Percentiles rank a stretch among this genome's conserved stretches.
Conservation (phyloP, 2,329 filamentous ascomycete genomes). For the Didymosphaeria variabile region DNA sequence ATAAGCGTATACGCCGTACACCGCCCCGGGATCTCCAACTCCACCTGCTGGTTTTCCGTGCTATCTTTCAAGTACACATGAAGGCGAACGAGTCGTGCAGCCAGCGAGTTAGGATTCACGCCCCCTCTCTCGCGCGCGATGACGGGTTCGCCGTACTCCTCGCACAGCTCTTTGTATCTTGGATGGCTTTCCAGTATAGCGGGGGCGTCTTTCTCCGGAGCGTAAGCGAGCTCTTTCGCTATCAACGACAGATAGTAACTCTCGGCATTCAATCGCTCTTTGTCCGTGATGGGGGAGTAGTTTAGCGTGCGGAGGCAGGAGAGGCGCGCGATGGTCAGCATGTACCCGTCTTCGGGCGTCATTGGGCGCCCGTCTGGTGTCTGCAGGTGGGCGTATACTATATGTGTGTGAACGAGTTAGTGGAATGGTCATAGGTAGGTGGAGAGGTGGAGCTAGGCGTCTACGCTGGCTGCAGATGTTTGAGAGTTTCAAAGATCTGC, state of each 20-base stretch:
- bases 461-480: too few species aligned
- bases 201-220: constrained; percentile 62
- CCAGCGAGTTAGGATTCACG: constrained; percentile 80
- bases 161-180: constrained; percentile 77
- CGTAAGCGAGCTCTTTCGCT: constrained; percentile 73
- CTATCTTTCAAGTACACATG: constrained; percentile 57
- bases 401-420: too few species aligned
- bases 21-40: constrained; percentile 72
- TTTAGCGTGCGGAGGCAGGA: constrained; percentile 74
- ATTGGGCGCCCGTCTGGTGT: constrained; percentile 53
- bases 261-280: constrained; percentile 87
- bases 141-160: constrained; percentile 75
- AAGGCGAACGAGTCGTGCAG: constrained; percentile 75
- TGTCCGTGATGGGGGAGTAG: constrained; percentile 71
- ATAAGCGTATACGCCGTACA: constrained; percentile 85
- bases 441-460: too few species aligned
- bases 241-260: constrained; percentile 92
- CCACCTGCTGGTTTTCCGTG: constrained; percentile 19
- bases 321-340: constrained; percentile 84
- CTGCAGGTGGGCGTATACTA: constrained; percentile 69
- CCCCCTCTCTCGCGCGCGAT: constrained; percentile 59
- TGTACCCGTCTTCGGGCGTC: constrained; percentile 81
- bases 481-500: too few species aligned
- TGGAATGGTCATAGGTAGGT: too few species aligned
- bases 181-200: constrained; percentile 71